Evolutionary conservation across 2,329 filamentous ascomycete genomes (phyloP), one percentile per base, ranked within the genome.

Genomic region (Aureobasidium sp.): DNA sequence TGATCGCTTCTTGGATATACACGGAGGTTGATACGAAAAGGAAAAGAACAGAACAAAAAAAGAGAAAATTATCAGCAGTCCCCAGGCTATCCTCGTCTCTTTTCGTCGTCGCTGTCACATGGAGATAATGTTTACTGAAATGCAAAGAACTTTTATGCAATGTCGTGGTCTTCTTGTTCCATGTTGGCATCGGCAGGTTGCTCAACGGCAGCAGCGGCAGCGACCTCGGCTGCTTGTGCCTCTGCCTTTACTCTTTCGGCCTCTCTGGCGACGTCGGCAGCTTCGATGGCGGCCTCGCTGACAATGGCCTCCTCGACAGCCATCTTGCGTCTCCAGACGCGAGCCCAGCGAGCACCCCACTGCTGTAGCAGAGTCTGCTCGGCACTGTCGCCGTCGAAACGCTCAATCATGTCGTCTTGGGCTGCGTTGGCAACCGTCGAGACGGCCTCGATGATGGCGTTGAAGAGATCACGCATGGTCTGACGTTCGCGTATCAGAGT

Each of bases 341-440:
- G 83, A 65, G 90, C 78, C 94, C 94, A 99, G 52, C 91, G 84
- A 71, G 85, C 83, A 0, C 88, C 92, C 94, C 94, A 97, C 56
- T 84, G 82, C 65, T 83, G 82, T 62, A 96, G 82, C 66, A 92
- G 78, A 64, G 82, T 82, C 67, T 87, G 84, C 36, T 84, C 80
- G 39, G 81, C 82, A 34, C 77, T 77, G 62, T 76, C 80, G 15
- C 81, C 84, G 64, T 87, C 85, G 37, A 80, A 85, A 14, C 76
- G 74, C 76, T 95, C 89, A 70, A 93, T 86, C 73, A 88, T 81
- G 68, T 87, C 84, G 68, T 95, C 90, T 69, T 89, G 88, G 65
- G 80, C 85, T 11, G 88, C 90, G 6, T 79, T 78, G 0, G 90
- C 88, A 75, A 95, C 89, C 47, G 85, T 85, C 3, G 82, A 75